phyloP scores from a whole-genome alignment of 2,329 filamentous ascomycete genomes.

The Aspergillus bombycis region DNA sequence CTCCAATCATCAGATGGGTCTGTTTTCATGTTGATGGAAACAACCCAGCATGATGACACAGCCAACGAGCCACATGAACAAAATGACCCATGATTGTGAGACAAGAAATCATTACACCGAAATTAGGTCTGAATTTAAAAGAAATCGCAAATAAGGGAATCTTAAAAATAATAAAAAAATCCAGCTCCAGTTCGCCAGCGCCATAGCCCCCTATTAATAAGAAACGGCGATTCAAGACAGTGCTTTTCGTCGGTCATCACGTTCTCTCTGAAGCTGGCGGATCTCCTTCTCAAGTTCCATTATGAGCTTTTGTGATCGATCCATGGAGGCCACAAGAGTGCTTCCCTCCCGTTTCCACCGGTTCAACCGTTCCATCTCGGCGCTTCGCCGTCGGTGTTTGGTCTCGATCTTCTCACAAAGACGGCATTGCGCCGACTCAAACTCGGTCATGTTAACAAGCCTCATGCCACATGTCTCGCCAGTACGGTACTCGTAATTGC shows the following conservation, averaged over 20 bases:
- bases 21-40: conserved; percentile 30
- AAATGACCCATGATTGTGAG: conserved; percentile 26
- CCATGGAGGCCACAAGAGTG: conserved; percentile 62
- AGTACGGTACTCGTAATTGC: conserved; percentile 90
- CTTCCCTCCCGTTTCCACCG: conserved; percentile 76
- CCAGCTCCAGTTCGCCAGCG: conserved; percentile 1
- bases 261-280: conserved; percentile 63
- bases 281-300: conserved; percentile 73
- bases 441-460: conserved; percentile 75
- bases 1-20: conserved; percentile 27
- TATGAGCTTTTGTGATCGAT: conserved; percentile 72
- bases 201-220: conserved; percentile 6
- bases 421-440: conserved; percentile 70
- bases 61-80: conserved; percentile 22
- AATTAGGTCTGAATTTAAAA: conserved; percentile 21
- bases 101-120: conserved; percentile 29
- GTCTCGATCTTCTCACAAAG: conserved; percentile 87
- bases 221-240: conserved; percentile 23
- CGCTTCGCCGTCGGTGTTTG: conserved; percentile 74
- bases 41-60: conserved; percentile 32
- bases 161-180: conserved; percentile 26
- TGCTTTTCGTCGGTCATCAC: conserved; percentile 41
- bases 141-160: conserved; percentile 24
- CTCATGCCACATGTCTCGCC: conserved; percentile 96
- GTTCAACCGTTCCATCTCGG: conserved; percentile 73